Percentiles rank a stretch among this genome's conserved stretches.
Conservation (phyloP, 176 grass and related monocot species). For the Tuctoria greenei region DNA sequence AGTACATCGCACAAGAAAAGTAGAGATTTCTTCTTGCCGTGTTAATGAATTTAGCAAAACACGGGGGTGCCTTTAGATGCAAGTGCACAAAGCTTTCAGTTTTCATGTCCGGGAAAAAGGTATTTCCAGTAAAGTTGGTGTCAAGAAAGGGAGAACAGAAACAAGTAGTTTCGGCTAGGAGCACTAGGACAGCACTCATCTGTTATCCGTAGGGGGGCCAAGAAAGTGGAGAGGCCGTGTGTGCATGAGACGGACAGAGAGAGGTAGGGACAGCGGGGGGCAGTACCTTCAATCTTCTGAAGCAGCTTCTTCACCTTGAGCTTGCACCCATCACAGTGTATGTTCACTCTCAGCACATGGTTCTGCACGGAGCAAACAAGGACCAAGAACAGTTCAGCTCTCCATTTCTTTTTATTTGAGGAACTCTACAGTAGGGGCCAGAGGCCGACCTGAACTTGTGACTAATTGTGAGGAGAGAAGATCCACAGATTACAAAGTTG, state of each 20-base stretch:
- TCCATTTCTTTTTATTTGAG: background rate
- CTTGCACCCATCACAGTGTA: conserved; percentile 98
- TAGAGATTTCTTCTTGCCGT: conserved; percentile 6
- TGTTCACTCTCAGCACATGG: conserved; percentile 87
- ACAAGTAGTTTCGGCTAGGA: background rate
- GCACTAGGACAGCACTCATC: conserved; percentile 19
- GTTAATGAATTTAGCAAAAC: conserved; percentile 25
- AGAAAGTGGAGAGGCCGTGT: background rate
- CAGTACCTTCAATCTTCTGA: conserved; percentile 90
- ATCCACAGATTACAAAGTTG: background rate
- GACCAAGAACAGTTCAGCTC: conserved; percentile 33
- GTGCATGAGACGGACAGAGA: background rate
- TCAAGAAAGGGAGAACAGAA: conserved; percentile 10
- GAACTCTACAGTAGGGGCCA: too few species aligned
- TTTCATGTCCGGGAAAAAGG: conserved; percentile 23
- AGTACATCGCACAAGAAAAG: conserved; percentile 19
- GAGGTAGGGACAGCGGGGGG: background rate
- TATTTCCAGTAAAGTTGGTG: conserved; percentile 30
- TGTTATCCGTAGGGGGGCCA: background rate
- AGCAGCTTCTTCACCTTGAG: conserved; percentile 94
- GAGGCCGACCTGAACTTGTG: background rate
- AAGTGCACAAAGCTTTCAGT: conserved; percentile 18
- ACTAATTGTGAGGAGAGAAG: background rate
- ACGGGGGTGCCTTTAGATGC: conserved; percentile 10
- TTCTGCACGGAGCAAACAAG: conserved; percentile 57